Evolutionary conservation across 345 rosid genomes (phyloP), one percentile per base, ranked within the genome.

Genomic region (Gossypium mustelinum): DNA sequence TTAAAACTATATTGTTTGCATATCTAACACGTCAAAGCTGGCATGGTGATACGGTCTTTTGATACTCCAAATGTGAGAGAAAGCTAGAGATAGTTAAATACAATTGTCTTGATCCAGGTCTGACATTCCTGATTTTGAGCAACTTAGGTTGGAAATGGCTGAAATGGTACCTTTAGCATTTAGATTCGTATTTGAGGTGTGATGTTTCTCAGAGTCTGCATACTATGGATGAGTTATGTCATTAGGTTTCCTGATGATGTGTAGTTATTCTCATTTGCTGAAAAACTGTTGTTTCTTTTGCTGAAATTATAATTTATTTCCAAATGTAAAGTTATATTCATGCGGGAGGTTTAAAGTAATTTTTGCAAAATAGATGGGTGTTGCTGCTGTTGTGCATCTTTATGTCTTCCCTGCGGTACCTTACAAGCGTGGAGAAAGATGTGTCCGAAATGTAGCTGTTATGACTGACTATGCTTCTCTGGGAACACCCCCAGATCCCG

Each of bases 361-460:
- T 64, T 79, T 56, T 77, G 69, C 68, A 1, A 60, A 80, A 70
- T 91, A 95, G 99, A 95, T 95, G 99, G 99, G 99, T 55, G 25
- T 93, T 70, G 98, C 99, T 41, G 98, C 99, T 55, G 82, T 93
- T 43, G 98, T 93, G 80, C 99, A 95, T 85, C 94, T 93, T 22
- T 86, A 88, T 68, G 98, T 95, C 72, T 95, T 95, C 78, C 97
- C 99, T 45, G 94, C 98, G 34, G 88, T 84, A 34, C 91, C 96
- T 64, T 95, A 95, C 86, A 93, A 95, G 84, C 97, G 98, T 25
- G 99, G 99, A 69, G 99, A 95, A 81, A 89, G 99, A 84, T 93
- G 99, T 81, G 99, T 93, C n/a, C 97, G 97, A 63, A 95, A 95
- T 85, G 94, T 93, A 45, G 91, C 97, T 20, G 99, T 95, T 47